Conservation (phyloP, 176 grass and related monocot genomes). For the Hsuehochloa calcarea region DNA sequence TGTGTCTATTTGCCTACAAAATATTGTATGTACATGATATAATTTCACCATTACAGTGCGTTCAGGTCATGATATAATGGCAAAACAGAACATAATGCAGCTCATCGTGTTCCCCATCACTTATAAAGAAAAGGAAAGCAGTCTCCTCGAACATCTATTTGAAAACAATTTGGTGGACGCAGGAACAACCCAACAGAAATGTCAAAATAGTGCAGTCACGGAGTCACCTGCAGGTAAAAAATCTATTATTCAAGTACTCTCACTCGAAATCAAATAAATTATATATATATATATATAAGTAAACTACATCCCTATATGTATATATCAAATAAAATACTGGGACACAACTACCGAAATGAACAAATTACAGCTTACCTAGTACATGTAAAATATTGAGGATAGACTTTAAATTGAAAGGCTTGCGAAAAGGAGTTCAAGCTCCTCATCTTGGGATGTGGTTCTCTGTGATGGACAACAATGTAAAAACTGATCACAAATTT, state of each 20-base stretch:
- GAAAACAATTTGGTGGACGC: background rate
- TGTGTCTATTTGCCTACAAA: background rate
- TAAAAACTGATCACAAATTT: background rate
- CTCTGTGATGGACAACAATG: constrained; percentile 45
- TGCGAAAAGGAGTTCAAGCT: constrained; percentile 89
- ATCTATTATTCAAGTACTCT: background rate
- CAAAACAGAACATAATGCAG: background rate
- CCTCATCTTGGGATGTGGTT: constrained; percentile 66
- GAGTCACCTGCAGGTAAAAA: constrained; percentile 5
- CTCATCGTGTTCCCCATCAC: background rate
- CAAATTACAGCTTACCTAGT: constrained; percentile 24
- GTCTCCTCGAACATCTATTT: background rate
- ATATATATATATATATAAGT: background rate
- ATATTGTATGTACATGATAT: background rate
- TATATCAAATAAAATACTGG: background rate
- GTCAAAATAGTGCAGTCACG: background rate
- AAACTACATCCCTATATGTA: background rate
- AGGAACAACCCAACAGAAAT: background rate
- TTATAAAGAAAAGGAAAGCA: background rate
- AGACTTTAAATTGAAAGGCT: constrained; percentile 67
- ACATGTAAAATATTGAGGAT: constrained; percentile 19
- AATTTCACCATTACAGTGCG: background rate
- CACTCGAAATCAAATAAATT: background rate
- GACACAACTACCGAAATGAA: background rate
- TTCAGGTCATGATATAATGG: background rate